phyloP scores from a whole-genome alignment of 495 filamentous ascomycete genomes.

The Penicillium turbatum region DNA sequence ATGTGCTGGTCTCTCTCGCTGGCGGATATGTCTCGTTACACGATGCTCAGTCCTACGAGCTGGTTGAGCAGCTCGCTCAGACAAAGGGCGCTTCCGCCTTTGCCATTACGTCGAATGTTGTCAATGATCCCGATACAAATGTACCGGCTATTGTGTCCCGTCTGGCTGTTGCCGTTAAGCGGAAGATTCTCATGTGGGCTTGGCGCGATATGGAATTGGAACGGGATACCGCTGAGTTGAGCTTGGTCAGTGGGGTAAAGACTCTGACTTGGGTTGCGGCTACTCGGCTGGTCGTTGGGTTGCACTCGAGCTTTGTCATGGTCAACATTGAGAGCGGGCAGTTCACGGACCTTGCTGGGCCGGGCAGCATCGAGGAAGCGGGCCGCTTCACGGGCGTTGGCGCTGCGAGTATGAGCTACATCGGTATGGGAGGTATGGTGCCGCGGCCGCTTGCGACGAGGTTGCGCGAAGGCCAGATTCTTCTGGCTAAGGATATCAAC shows the following conservation, averaged over 20 bases:
- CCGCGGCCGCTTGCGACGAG: conserved; percentile 85
- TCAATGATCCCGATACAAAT: conserved; percentile 78
- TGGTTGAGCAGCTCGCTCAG: conserved; percentile 71
- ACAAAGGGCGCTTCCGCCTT: conserved; percentile 88
- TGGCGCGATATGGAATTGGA: conserved; percentile 93
- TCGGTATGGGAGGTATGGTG: conserved; percentile 85
- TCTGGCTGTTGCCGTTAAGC: conserved; percentile 86
- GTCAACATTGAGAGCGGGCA: conserved; percentile 73
- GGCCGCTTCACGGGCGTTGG: conserved; percentile 63
- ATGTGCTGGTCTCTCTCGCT: conserved; percentile 81
- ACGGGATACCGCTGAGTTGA: conserved; percentile 67
- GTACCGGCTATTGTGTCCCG: conserved; percentile 87
- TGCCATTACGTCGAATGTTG: conserved; percentile 90
- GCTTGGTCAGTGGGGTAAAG: conserved; percentile 72
- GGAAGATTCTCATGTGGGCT: conserved; percentile 83
- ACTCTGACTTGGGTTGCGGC: conserved; percentile 86
- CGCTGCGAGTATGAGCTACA: conserved; percentile 84
- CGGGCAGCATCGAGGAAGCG: conserved; percentile 66
- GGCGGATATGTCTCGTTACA: conserved; percentile 84
- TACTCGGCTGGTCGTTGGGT: conserved; percentile 77
- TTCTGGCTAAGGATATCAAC: conserved; percentile 94
- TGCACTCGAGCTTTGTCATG: conserved; percentile 83
- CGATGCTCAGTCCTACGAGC: conserved; percentile 76
- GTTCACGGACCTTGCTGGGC: conserved; percentile 71
- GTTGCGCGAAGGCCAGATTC: conserved; percentile 73